These are phyloP conservation scores for Tephrocybe sp. DNA, from an alignment of 768 basidiomycete species.

Conservation along the genomic window DNA sequence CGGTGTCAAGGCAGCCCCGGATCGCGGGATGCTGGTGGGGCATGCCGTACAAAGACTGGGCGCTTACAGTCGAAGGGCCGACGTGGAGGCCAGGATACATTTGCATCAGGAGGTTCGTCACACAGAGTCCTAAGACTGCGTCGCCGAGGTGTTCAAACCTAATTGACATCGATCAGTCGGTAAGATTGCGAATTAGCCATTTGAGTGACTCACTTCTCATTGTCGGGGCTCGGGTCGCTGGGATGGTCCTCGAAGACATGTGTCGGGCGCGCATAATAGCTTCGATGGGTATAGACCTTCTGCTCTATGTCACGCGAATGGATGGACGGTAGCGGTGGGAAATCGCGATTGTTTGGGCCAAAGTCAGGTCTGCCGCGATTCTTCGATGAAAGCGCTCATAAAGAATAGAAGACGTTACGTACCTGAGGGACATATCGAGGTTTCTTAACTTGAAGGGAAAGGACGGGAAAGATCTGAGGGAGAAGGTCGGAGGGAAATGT, in stretches of 20 bases:
- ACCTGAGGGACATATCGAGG: slow-evolving; percentile 18
- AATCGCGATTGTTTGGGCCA: slow-evolving; percentile 39
- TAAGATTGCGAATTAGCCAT: too few relatives aligned
- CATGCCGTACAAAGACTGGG: slow-evolving; percentile 12
- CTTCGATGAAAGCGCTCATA: neutral
- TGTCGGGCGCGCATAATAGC: slow-evolving; percentile 65
- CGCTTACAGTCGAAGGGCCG: slow-evolving; percentile 71
- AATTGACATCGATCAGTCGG: neutral
- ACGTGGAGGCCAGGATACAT: slow-evolving; percentile 71
- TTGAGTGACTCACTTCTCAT: slow-evolving; percentile 64
- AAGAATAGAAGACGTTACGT: neutral
- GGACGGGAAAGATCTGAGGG: slow-evolving; percentile 18
- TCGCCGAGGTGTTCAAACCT: slow-evolving; percentile 82
- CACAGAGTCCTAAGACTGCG: slow-evolving; percentile 64
- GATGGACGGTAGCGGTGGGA: slow-evolving; percentile 65
- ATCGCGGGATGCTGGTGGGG: slow-evolving; percentile 6
- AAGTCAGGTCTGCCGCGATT: slow-evolving; percentile 38
- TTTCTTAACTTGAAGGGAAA: slow-evolving; percentile 2
- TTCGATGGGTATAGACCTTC: slow-evolving; percentile 77
- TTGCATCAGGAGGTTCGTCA: slow-evolving; percentile 63
- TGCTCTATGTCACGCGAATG: slow-evolving; percentile 38
- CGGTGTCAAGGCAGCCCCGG: slow-evolving; percentile 2
- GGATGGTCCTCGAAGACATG: slow-evolving; percentile 76
- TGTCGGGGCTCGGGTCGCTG: slow-evolving; percentile 76
- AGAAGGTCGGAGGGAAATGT: slow-evolving; percentile 9